Conservation (phyloP, 2,329 filamentous ascomycete species). For the Stachybotrys elegans region DNA sequence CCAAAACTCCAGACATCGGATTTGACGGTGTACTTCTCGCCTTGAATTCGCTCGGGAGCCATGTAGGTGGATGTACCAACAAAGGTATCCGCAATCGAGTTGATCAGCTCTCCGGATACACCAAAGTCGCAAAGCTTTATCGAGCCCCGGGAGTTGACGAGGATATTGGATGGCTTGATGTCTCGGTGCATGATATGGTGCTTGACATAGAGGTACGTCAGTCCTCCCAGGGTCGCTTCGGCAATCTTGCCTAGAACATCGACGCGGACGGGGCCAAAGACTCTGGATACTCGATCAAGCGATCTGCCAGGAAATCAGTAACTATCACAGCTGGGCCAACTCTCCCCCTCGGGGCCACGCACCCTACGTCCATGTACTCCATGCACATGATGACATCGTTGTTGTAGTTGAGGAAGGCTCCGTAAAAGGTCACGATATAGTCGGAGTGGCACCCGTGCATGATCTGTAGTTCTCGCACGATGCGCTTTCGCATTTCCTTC, state of each 20-base stretch:
- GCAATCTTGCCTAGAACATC: constrained; percentile 97
- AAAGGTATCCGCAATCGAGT: constrained; percentile 96
- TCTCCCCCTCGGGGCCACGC: constrained; percentile 32
- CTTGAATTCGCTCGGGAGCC: constrained; percentile 96
- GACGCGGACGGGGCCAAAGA: constrained; percentile 91
- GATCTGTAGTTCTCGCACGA: constrained; percentile 93
- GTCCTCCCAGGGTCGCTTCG: constrained; percentile 85
- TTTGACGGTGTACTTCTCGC: constrained; percentile 94
- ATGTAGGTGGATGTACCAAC: constrained; percentile 99
- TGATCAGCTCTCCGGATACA: constrained; percentile 95
- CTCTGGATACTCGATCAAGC: constrained; percentile 87
- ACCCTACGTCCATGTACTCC: constrained; percentile 99
- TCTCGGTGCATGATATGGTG: constrained; percentile 99
- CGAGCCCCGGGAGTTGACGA: constrained; percentile 87
- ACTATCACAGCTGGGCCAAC: background rate
- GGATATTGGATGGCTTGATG: constrained; percentile 96
- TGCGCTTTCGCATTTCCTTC: constrained; percentile 93
- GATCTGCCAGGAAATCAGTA: constrained; percentile 51
- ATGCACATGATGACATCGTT: constrained; percentile 99
- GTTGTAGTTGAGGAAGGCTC: constrained; percentile 91
- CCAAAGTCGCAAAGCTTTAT: constrained; percentile 99
- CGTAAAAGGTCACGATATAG: constrained; percentile 96
- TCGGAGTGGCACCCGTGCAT: constrained; percentile 98
- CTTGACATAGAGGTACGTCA: constrained; percentile 91
- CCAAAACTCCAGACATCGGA: constrained; percentile 99